phyloP scores from a whole-genome alignment of 2,329 filamentous ascomycete genomes.

The Exophiala sideris region DNA sequence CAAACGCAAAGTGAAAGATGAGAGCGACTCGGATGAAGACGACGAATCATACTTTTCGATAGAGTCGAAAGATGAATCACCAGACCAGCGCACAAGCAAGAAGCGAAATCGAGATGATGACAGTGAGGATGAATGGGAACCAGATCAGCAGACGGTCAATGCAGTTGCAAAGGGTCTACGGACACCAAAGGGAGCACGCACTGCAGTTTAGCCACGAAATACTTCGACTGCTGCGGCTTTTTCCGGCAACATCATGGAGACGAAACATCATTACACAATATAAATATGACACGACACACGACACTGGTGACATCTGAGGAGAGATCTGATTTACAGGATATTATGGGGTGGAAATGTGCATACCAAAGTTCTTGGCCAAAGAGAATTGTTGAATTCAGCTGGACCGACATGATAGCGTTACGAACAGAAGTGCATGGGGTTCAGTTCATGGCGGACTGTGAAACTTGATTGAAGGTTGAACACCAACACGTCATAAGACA shows the following conservation, averaged over 20 bases:
- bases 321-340: no score
- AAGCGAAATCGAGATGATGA: constrained; percentile 13
- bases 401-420: no score
- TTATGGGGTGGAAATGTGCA: no score
- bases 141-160: background rate
- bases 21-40: constrained; percentile 6
- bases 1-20: background rate
- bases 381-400: no score
- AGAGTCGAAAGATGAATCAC: constrained; percentile 1
- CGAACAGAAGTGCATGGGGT: no score
- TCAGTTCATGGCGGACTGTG: no score
- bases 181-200: constrained; percentile 2
- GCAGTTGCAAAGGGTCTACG: constrained; percentile 3
- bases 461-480: background rate
- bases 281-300: no score
- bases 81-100: background rate
- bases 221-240: no score
- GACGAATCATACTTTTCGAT: background rate
- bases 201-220: background rate
- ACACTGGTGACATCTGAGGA: no score
- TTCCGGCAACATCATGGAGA: no score
- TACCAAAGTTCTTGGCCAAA: no score
- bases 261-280: no score
- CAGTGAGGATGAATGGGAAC: constrained; percentile 13
- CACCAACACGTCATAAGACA: background rate